Conservation (phyloP, 257 asterid species). For the Rauvolfia tetraphylla region DNA sequence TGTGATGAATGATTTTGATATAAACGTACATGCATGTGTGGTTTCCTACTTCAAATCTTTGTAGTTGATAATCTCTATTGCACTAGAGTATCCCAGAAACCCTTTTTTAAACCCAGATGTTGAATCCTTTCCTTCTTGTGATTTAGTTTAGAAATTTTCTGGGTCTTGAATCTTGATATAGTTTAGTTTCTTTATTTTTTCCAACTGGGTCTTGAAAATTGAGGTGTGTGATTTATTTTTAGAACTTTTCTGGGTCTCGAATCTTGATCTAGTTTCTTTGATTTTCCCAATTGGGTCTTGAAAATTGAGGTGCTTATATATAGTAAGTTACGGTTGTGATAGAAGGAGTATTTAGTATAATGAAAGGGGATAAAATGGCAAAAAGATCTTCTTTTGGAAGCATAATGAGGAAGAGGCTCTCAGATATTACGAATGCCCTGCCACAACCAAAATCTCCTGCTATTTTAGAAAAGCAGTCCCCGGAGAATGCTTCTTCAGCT, state of each 20-base stretch:
- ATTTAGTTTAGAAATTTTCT: not conserved
- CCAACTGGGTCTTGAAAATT: not conserved
- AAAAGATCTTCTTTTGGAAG: slow-evolving; percentile 71
- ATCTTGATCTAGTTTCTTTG: not conserved
- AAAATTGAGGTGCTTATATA: not conserved
- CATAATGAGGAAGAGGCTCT: slow-evolving; percentile 59
- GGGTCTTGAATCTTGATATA: slow-evolving; percentile 3
- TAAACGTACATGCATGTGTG: not conserved
- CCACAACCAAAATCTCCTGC: slow-evolving; percentile 62
- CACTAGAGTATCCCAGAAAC: not conserved
- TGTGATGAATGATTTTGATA: not conserved
- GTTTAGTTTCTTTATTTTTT: not conserved
- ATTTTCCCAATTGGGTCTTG: not conserved
- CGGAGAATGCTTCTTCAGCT: slow-evolving; percentile 37
- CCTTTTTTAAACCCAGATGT: not conserved
- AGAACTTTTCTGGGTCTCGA: no score
- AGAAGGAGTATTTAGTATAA: slow-evolving; percentile 20
- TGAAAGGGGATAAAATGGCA: slow-evolving; percentile 69
- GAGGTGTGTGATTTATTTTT: no score
- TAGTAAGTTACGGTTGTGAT: not conserved
- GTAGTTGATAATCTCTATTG: not conserved
- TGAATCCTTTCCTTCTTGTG: no score
- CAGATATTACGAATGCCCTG: slow-evolving; percentile 69
- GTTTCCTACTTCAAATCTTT: not conserved
- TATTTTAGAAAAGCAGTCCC: slow-evolving; percentile 29